phyloP scores from a whole-genome alignment of 371 early-diverging fungal genomes.

The Batkoa obscura region DNA sequence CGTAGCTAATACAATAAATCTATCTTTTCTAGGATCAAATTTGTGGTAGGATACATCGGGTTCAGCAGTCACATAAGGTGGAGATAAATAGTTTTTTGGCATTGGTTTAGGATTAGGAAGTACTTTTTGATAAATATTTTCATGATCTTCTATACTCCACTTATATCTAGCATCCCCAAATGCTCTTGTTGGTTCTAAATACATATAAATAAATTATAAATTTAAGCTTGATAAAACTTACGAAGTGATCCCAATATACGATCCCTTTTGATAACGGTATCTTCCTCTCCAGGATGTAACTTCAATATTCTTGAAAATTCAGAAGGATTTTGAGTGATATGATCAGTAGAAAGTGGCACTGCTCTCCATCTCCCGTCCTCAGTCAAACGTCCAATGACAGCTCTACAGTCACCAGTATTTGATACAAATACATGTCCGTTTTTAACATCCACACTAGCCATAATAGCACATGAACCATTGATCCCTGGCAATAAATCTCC shows the following conservation, averaged over 20 bases:
- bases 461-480: constrained; percentile 57
- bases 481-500: constrained; percentile 28
- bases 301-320: constrained; percentile 38
- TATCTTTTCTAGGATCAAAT: constrained; percentile 34
- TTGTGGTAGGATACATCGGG: constrained; percentile 60
- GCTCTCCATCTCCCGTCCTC: constrained; percentile 25
- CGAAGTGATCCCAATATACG: constrained; percentile 60
- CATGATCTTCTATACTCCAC: constrained; percentile 43
- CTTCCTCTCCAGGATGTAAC: constrained; percentile 62
- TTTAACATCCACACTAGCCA: constrained; percentile 47
- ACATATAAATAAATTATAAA: neutral
- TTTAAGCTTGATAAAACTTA: constrained; percentile 12
- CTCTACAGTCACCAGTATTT: constrained; percentile 54
- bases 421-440: constrained; percentile 46
- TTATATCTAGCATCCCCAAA: constrained; percentile 62
- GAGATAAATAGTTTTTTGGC: constrained; percentile 48
- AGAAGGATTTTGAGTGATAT: constrained; percentile 35
- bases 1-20: constrained; percentile 71
- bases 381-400: constrained; percentile 23
- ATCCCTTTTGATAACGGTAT: constrained; percentile 33
- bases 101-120: constrained; percentile 38
- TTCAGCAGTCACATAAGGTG: constrained; percentile 84
- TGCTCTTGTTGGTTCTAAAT: constrained; percentile 28
- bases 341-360: constrained; percentile 44
- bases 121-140: constrained; percentile 16